Conservation (phyloP, 352 stramenopile genomes). For the Phytophthora hibernalis region DNA sequence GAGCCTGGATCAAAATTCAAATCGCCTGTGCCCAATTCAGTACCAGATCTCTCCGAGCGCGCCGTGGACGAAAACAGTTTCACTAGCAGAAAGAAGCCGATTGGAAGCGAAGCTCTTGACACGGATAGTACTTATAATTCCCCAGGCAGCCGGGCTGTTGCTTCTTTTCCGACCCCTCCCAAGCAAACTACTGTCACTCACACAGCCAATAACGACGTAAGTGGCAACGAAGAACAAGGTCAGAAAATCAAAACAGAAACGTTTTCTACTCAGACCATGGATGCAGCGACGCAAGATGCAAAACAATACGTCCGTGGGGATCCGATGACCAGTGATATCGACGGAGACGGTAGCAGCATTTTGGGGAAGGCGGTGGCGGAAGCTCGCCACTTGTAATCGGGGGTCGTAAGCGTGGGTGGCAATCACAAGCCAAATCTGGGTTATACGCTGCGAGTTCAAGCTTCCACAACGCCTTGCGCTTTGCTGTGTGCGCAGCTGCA, state of each 20-base stretch:
- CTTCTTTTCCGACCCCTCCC: neutral
- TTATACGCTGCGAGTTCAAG: constrained; percentile 43
- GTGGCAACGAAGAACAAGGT: neutral
- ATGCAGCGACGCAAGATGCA: constrained; percentile 11
- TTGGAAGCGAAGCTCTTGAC: neutral
- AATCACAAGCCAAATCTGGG: constrained; percentile 31
- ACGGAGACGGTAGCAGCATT: constrained; percentile 14
- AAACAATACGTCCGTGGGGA: constrained; percentile 43
- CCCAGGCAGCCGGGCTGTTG: neutral
- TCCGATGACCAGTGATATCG: constrained; percentile 13
- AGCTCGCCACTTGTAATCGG: constrained; percentile 43
- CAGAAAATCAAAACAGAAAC: constrained; percentile 6
- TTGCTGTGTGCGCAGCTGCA: constrained; percentile 44
- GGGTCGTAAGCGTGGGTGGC: constrained; percentile 46
- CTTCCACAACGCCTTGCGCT: constrained; percentile 57
- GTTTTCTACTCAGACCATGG: constrained; percentile 16
- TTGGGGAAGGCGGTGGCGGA: constrained; percentile 11
- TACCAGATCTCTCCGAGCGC: neutral
- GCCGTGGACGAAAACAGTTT: neutral
- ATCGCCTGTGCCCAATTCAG: neutral
- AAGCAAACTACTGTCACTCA: constrained; percentile 2
- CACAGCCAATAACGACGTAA: neutral
- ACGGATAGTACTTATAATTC: neutral
- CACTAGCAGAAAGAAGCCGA: neutral
- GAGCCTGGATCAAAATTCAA: neutral